These are phyloP conservation scores for Ceratocystis ficicola DNA, from an alignment of 2,329 filamentous ascomycete genomes.

Conservation along the genomic window DNA sequence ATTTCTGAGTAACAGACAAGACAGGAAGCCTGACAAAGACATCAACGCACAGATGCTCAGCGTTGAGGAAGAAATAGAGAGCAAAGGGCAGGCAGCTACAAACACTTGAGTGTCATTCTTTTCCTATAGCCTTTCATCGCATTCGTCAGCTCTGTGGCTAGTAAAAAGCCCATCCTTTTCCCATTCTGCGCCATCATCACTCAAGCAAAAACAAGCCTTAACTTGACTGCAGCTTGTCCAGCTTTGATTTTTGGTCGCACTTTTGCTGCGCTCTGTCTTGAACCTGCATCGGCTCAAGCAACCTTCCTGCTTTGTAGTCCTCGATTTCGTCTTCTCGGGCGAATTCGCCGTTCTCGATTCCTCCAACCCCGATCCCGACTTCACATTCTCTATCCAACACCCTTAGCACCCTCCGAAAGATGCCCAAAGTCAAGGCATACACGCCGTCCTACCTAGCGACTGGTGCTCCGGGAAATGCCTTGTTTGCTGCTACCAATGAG, in stretches of 20 bases:
- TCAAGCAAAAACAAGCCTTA: not conserved
- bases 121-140: not conserved
- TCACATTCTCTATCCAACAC: not conserved
- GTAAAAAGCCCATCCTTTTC: not conserved
- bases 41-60: not conserved
- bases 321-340: too few species aligned
- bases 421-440: conserved; percentile 79
- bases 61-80: not conserved
- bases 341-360: too few species aligned
- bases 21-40: not conserved
- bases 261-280: not conserved
- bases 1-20: too few species aligned
- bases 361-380: not conserved
- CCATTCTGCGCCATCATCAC: not conserved
- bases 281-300: not conserved
- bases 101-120: not conserved
- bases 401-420: conserved; percentile 31
- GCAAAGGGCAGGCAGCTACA: not conserved
- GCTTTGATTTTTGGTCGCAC: not conserved
- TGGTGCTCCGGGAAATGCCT: conserved; percentile 60
- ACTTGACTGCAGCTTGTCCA: not conserved
- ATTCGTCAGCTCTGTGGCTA: not conserved
- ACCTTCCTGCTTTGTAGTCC: too few species aligned
- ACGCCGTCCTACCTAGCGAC: conserved; percentile 78
- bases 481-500: conserved; percentile 49